Conservation (phyloP, 2,329 filamentous ascomycete species). For the Zymoseptoria brevis region DNA sequence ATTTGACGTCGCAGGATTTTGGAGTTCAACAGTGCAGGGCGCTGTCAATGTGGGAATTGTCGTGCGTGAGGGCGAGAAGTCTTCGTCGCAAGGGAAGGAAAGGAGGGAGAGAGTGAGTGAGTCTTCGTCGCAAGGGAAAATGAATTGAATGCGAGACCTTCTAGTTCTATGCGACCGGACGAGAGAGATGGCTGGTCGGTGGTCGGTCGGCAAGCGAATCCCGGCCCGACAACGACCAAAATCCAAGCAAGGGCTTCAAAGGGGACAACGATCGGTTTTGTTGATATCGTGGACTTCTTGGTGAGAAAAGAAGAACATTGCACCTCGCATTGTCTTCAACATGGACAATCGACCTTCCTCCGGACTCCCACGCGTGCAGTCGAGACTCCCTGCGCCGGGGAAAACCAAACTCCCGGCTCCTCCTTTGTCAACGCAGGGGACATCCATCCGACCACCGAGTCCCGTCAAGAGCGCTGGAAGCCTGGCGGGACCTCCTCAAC, state of each 20-base stretch:
- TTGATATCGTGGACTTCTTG: neutral
- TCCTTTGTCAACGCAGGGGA: neutral
- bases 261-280: neutral
- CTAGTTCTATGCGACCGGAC: too few species aligned
- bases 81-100: too few species aligned
- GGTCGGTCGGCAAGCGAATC: too few species aligned
- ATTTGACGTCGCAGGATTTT: constrained; percentile 20
- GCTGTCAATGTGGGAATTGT: neutral
- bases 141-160: too few species aligned
- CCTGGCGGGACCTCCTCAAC: constrained; percentile 1
- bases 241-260: too few species aligned
- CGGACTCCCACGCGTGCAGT: neutral
- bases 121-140: too few species aligned
- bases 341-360: neutral
- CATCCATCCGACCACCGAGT: constrained; percentile 2
- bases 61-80: too few species aligned
- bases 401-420: neutral
- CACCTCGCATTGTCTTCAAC: neutral
- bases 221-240: too few species aligned
- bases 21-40: constrained; percentile 1
- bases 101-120: too few species aligned
- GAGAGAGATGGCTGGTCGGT: too few species aligned
- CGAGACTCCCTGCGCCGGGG: neutral
- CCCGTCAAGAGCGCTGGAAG: constrained; percentile 1
- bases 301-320: neutral